Conservation (phyloP, 2,329 filamentous ascomycete species). For the Fusarium sp. region DNA sequence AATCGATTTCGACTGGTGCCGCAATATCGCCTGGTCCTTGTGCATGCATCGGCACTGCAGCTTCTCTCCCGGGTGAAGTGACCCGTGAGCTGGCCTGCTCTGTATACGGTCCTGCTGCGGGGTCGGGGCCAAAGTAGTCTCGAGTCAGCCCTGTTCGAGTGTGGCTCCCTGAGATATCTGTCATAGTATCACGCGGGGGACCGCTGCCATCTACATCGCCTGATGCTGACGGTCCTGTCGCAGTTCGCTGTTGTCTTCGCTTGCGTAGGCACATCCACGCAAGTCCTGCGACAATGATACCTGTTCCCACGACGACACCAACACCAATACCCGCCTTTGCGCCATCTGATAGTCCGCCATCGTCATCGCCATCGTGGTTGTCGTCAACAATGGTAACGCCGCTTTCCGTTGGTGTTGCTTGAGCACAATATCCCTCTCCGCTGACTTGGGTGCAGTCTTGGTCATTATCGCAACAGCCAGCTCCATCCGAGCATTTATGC, state of each 20-base stretch:
- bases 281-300: slow-evolving; percentile 57
- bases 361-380: slow-evolving; percentile 31
- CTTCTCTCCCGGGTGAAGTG: slow-evolving; percentile 51
- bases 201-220: slow-evolving; percentile 36
- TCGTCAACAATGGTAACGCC: slow-evolving; percentile 50
- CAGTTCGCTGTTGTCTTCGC: slow-evolving; percentile 48
- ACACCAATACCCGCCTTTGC: slow-evolving; percentile 70
- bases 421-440: slow-evolving; percentile 57
- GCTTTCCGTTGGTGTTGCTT: slow-evolving; percentile 52
- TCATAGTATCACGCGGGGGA: slow-evolving; percentile 49
- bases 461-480: slow-evolving; percentile 64
- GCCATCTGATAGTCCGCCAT: slow-evolving; percentile 58
- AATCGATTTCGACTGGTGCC: slow-evolving; percentile 68
- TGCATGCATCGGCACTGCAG: slow-evolving; percentile 60
- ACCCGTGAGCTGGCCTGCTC: slow-evolving; percentile 50
- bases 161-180: slow-evolving; percentile 51
- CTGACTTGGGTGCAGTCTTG: slow-evolving; percentile 58
- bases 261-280: slow-evolving; percentile 64
- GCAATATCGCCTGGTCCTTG: slow-evolving; percentile 64
- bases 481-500: slow-evolving; percentile 59
- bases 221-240: slow-evolving; percentile 21
- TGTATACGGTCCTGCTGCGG: slow-evolving; percentile 62
- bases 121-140: slow-evolving; percentile 61
- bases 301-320: slow-evolving; percentile 62
- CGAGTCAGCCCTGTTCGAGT: slow-evolving; percentile 53